Evolutionary conservation across 345 rosid species (phyloP).

Genomic region (sweet orange (Citrus sinensis)): DVS_A1.0 CM039161.1:24213501-24214000

Average conservation of each 20-base stretch:
- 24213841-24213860: too few species aligned
- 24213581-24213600: conserved; percentile 38
- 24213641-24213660: conserved; percentile 34
- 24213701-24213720: not conserved
- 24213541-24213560: conserved; percentile 66
- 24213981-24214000: not conserved
- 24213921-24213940: too few species aligned
- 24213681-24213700: conserved; percentile 27
- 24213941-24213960: too few species aligned
- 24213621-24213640: conserved; percentile 33
- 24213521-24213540: conserved; percentile 59
- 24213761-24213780: not conserved
- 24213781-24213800: not conserved
- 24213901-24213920: too few species aligned
- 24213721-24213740: too few species aligned
- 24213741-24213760: too few species aligned
- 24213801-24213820: too few species aligned
- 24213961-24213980: not conserved
- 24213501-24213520: conserved; percentile 74
- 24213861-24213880: too few species aligned
- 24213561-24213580: conserved; percentile 19
- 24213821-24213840: too few species aligned
- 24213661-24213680: conserved; percentile 54
- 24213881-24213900: too few species aligned
- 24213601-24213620: conserved; percentile 32